Evolutionary conservation across 23 red algal genomes (phyloP), one percentile per base, ranked within the genome.

Genomic region (Gracilariopsis chorda): DNA sequence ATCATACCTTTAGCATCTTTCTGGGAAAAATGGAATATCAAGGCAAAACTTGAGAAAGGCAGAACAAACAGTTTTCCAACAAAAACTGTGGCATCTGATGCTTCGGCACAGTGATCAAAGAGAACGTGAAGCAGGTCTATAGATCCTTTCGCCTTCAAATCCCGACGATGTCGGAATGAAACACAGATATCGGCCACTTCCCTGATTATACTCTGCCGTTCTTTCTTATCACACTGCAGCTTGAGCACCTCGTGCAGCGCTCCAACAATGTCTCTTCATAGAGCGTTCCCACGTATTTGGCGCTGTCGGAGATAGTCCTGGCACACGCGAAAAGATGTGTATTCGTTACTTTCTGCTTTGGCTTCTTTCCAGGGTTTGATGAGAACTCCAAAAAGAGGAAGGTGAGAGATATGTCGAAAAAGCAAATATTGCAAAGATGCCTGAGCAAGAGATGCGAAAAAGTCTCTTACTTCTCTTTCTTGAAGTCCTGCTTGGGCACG

Each of bases 371-470:
- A 49, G n/a, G n/a, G n/a, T 57, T 75, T 88, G 13, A 88, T 40
- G 6, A 77, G 30, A 6, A 88, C 19, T 9, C 83, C 83, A 36
- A 88, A 65, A 40, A 88, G 37, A 46, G 83, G 83, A 24, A 88
- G 83, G 25, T 88, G 67, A 13, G 65, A 72, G 27, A 88, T 88
- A 19, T 70, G 57, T 25, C 16, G 17, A 17, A 65, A 88, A n/a
- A 88, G 44, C 11, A 62, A 19, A 20, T 62, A 88, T 36, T 88
- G 83, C 29, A 56, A 59, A 11, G 83, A 88, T 0, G 83, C 83
- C 57, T 88, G 83, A 16, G 75, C 65, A 25, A 88, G 39, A 73
- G 60, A 74, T 53, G 83, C 83, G 42, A 88, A 88, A 21, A 48
- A 88, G 24, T 88, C 64, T 47, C 33, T 56, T 1, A 69, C 9